A percentile compares a stretch with the other conserved stretches of the same genome.
Conservation (phyloP, 768 basidiomycete genomes). For the Tricholoma sp. region DNA sequence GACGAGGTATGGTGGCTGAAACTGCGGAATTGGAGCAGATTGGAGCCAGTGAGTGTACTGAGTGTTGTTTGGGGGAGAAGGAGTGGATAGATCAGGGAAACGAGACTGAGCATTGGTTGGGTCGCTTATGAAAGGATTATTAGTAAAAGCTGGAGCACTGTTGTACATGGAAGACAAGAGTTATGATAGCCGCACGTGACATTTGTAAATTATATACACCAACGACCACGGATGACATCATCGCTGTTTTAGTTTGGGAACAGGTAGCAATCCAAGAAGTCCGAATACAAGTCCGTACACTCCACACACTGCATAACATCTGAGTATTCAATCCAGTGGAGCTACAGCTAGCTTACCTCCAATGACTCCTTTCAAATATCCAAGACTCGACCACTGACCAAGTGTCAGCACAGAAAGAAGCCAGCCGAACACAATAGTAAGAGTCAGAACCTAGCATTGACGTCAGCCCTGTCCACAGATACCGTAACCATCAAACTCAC, state of each 20-base stretch:
- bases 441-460: constrained; percentile 44
- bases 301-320: constrained; percentile 47
- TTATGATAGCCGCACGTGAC: no score
- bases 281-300: constrained; percentile 70
- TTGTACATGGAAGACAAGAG: no score
- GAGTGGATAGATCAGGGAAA: constrained; percentile 57
- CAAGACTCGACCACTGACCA: constrained; percentile 62
- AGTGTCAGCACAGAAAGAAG: constrained; percentile 55
- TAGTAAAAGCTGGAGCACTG: no score
- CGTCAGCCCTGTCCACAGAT: no score
- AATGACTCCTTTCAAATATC: constrained; percentile 57
- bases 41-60: constrained; percentile 39
- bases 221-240: constrained; percentile 9
- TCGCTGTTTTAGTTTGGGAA: constrained; percentile 42
- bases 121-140: constrained; percentile 68
- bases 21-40: constrained; percentile 10
- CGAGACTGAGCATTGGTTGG: constrained; percentile 44
- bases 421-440: constrained; percentile 69
- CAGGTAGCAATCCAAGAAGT: constrained; percentile 68
- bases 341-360: constrained; percentile 44
- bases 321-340: not conserved
- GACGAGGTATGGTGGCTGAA: constrained; percentile 7
- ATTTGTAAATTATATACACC: no score
- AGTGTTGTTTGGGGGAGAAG: constrained; percentile 16
- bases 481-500: constrained; percentile 22